A percentile compares a stretch with the other conserved stretches of the same genome.
These are phyloP conservation scores for Pyracantha coccinea DNA, from an alignment of 331 rosid species.

Conservation along the genomic window DNA sequence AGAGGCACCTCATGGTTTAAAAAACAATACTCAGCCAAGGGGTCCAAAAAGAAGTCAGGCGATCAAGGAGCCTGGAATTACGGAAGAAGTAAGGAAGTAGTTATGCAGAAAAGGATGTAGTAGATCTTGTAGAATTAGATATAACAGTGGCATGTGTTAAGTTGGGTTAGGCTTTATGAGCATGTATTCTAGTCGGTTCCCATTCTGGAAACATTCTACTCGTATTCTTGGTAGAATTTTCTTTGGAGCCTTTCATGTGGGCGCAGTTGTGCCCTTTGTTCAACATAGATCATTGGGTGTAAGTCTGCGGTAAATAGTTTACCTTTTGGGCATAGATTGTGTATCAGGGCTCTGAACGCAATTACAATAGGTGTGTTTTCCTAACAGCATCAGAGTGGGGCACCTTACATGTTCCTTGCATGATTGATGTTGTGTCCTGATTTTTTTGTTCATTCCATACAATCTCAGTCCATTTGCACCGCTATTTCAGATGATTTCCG, in stretches of 20 bases:
- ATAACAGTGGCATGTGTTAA: not conserved
- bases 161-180: not conserved
- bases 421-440: not conserved
- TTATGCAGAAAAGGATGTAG: slow-evolving; percentile 1
- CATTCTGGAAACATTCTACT: not conserved
- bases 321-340: slow-evolving; percentile 4
- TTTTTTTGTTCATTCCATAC: not conserved
- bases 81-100: slow-evolving; percentile 40
- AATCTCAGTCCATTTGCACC: not conserved
- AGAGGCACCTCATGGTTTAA: slow-evolving; percentile 57
- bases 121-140: not conserved
- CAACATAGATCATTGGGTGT: not conserved
- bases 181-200: not conserved
- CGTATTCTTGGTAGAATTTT: not conserved
- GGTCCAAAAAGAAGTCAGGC: slow-evolving; percentile 30
- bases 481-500: slow-evolving; percentile 39
- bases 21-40: slow-evolving; percentile 38
- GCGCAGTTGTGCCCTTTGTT: not conserved
- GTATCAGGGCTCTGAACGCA: not conserved
- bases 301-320: slow-evolving; percentile 1
- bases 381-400: slow-evolving; percentile 7
- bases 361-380: not conserved
- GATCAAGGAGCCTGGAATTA: slow-evolving; percentile 23
- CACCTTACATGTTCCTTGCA: slow-evolving; percentile 2
- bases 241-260: not conserved